Percentiles rank a stretch among this genome's conserved stretches.
These are phyloP conservation scores for Umbelopsis isabellina DNA, from an alignment of 192 early-diverging fungal genomes.

Conservation along the genomic window DNA sequence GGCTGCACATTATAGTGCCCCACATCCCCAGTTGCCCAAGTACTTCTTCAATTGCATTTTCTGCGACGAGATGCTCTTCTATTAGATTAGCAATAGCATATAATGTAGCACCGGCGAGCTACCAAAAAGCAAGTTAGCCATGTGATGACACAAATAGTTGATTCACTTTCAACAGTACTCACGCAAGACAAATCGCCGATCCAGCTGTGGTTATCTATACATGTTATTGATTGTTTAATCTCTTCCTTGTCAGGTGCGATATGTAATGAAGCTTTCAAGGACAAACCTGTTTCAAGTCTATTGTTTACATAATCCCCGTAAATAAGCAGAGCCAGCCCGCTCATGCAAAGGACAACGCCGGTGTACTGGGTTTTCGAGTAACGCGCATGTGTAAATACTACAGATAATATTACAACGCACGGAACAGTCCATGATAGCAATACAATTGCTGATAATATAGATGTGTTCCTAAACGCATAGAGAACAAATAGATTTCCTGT, in stretches of 20 bases:
- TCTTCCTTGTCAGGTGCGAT: too few relatives aligned
- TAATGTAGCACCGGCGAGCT: slow-evolving; percentile 33
- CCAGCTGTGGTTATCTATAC: slow-evolving; percentile 33
- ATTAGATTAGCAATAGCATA: slow-evolving; percentile 35
- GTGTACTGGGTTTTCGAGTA: slow-evolving; percentile 23
- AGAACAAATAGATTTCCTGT: slow-evolving; percentile 36
- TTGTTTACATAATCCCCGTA: slow-evolving; percentile 25
- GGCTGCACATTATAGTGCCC: slow-evolving; percentile 29
- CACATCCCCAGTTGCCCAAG: slow-evolving; percentile 21
- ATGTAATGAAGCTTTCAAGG: background rate
- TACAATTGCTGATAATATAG: slow-evolving; percentile 34
- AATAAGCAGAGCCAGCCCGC: slow-evolving; percentile 31
- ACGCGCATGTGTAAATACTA: slow-evolving; percentile 12
- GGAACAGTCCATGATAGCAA: slow-evolving; percentile 38
- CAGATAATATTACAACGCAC: slow-evolving; percentile 33
- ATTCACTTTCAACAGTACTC: background rate
- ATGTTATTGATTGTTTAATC: background rate
- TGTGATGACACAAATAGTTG: background rate
- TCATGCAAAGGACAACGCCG: slow-evolving; percentile 25
- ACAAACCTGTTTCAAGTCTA: slow-evolving; percentile 23
- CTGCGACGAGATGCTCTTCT: slow-evolving; percentile 35
- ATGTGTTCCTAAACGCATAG: slow-evolving; percentile 39
- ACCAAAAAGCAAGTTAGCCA: slow-evolving; percentile 6
- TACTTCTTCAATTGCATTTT: slow-evolving; percentile 25
- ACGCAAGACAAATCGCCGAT: slow-evolving; percentile 37